A percentile compares a stretch with the other conserved stretches of the same genome.
Evolutionary conservation across 192 early-diverging fungal species (phyloP).

Genomic region (Mortierella hygrophila): DNA sequence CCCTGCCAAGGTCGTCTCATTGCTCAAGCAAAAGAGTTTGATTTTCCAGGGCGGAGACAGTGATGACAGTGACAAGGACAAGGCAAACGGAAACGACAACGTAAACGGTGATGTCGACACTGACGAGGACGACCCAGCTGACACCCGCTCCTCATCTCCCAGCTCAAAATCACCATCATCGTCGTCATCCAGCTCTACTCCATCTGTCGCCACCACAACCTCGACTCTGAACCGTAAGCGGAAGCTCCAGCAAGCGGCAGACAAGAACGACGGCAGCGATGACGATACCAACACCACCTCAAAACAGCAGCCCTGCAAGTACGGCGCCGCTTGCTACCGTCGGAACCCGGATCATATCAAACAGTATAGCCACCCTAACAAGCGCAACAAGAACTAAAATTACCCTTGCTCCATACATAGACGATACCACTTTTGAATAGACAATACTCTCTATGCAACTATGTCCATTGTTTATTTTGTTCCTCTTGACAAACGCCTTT

Average conservation of each 20-base stretch:
- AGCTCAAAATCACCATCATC: background rate
- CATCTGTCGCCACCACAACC: background rate
- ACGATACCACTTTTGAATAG: background rate
- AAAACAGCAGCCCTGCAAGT: constrained; percentile 27
- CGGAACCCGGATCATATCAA: constrained; percentile 48
- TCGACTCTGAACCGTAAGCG: constrained; percentile 9
- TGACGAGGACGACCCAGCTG: background rate
- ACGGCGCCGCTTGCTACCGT: constrained; percentile 47
- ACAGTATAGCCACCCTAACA: constrained; percentile 37
- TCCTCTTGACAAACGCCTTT: background rate
- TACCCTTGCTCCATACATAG: background rate
- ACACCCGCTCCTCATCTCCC: background rate
- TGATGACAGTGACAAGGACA: constrained; percentile 1
- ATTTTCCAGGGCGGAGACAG: constrained; percentile 30
- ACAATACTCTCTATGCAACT: background rate
- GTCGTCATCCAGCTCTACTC: background rate
- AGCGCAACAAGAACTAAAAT: constrained; percentile 17
- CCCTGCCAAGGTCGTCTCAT: constrained; percentile 38
- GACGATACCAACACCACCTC: background rate
- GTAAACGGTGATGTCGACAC: background rate
- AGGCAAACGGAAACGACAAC: background rate
- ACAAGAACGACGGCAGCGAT: constrained; percentile 8
- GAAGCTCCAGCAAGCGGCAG: background rate
- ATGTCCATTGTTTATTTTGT: background rate
- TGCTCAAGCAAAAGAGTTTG: constrained; percentile 49